Evolutionary conservation across 2,329 filamentous ascomycete species (phyloP), one percentile per base, ranked within the genome.

Genomic region (Cladophialophora exuberans): DNA sequence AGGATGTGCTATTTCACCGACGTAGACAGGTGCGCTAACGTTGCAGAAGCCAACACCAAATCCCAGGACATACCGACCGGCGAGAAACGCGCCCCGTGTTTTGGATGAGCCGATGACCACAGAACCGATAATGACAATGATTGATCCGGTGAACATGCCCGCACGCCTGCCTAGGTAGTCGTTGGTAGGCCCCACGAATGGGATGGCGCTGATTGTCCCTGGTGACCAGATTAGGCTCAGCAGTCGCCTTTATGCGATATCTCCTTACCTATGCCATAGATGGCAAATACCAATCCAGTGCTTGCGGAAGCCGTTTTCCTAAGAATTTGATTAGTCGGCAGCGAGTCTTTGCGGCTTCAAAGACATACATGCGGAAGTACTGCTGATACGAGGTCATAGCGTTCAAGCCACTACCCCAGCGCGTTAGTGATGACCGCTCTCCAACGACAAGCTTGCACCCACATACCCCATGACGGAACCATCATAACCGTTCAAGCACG

Each of bases 391-490:
- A 18, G 35, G 35, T n/a, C 18, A 42, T 6, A 25, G 13, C 38
- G 10, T 1, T 7, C 10, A 6, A 20, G n/a, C 10, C 2, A 42
- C 15, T n/a, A n/a, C n/a, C n/a, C n/a, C n/a, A n/a, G n/a, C n/a
- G n/a, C n/a, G n/a, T n/a, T n/a, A 4, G 15, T 25, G 38, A 7
- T n/a, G 22, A 31, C 6, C 15, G 6, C 4, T 10, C 13, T 25
- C 15, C 9, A 35, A 0, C 5, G 17, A 61, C 76, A 77, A 20
- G 69, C 68, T 76, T 22, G 70, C 72, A 62, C 79, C 79, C 64
- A 79, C 78, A 3, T 71, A 72, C 33, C 72, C 73, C 76, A 79
- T 79, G 4, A 79, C 64, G 6, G 72, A 75, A n/a, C 76, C 74
- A 62, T 79, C 76, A 57, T 77, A 79, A 23, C 76, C 76, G 58